Evolutionary conservation across 2,329 filamentous ascomycete species (phyloP).

Genomic region (Phialophora expanda): DNA sequence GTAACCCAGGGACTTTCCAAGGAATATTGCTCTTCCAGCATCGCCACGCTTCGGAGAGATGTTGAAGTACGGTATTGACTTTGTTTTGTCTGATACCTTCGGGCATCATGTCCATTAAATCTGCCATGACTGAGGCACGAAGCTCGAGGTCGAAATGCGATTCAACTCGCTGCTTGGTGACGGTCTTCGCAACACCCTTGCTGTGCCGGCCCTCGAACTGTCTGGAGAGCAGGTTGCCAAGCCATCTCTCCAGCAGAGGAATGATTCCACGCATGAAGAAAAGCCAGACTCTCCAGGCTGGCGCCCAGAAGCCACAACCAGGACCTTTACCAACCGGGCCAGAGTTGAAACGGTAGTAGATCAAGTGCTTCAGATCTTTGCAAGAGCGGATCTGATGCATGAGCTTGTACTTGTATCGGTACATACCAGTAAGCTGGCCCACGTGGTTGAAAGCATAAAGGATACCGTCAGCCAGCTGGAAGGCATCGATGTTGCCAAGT

Average conservation of each 20-base stretch:
- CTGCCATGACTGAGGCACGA: conserved; percentile 96
- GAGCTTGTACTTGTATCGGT: conserved; percentile 99
- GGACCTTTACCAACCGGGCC: conserved; percentile 96
- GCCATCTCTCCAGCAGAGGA: conserved; percentile 92
- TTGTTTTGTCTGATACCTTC: conserved; percentile 99
- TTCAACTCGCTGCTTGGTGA: conserved; percentile 98
- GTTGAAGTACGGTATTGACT: conserved; percentile 95
- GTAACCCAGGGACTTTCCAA: conserved; percentile 97
- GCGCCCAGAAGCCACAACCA: conserved; percentile 98
- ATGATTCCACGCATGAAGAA: conserved; percentile 99
- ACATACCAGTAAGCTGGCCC: conserved; percentile 98
- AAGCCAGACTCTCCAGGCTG: conserved; percentile 97
- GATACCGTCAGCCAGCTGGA: conserved; percentile 97
- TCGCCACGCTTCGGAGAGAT: conserved; percentile 96
- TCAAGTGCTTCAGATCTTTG: conserved; percentile 98
- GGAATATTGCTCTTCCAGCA: conserved; percentile 99
- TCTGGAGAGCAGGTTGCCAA: conserved; percentile 92
- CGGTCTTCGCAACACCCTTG: conserved; percentile 98
- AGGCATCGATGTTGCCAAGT: conserved; percentile 96
- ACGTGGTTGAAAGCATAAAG: conserved; percentile 99
- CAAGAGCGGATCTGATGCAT: conserved; percentile 99
- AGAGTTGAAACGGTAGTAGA: conserved; percentile 98
- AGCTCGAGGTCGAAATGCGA: conserved; percentile 98
- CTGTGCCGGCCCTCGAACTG: conserved; percentile 98
- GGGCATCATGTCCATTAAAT: conserved; percentile 99